phyloP scores from a whole-genome alignment of 352 stramenopile genomes.

The Globisporangium nodosum region DNA sequence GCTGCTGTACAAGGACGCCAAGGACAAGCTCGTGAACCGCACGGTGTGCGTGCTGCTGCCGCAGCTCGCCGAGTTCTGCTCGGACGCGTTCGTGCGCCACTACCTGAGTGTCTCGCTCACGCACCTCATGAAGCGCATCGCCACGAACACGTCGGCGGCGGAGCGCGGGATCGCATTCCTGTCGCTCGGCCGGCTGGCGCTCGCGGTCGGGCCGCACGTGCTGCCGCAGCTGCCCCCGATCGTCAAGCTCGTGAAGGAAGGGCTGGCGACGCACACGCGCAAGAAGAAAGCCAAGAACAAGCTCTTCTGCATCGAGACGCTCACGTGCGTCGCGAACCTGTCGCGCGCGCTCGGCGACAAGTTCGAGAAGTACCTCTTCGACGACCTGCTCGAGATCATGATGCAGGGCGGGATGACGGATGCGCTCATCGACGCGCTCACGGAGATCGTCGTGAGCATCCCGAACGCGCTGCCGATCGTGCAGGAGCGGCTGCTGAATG shows the following conservation, averaged over 20 bases:
- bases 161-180: slow-evolving; percentile 89
- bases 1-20: slow-evolving; percentile 89
- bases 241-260: slow-evolving; percentile 71
- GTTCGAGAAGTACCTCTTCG: slow-evolving; percentile 70
- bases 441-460: slow-evolving; percentile 87
- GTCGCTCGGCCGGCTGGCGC: slow-evolving; percentile 89
- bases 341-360: slow-evolving; percentile 51
- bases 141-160: slow-evolving; percentile 37
- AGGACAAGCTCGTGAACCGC: slow-evolving; percentile 80
- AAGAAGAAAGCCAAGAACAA: slow-evolving; percentile 62
- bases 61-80: slow-evolving; percentile 90
- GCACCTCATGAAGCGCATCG: slow-evolving; percentile 84
- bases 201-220: slow-evolving; percentile 88
- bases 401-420: slow-evolving; percentile 90
- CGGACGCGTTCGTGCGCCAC: slow-evolving; percentile 90
- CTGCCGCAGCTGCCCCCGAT: slow-evolving; percentile 79
- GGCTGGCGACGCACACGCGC: slow-evolving; percentile 42
- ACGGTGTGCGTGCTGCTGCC: slow-evolving; percentile 88
- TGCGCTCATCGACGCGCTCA: slow-evolving; percentile 91
- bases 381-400: slow-evolving; percentile 77
- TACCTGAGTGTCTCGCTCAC: slow-evolving; percentile 85
- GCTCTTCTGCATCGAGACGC: slow-evolving; percentile 77
- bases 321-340: slow-evolving; percentile 74
- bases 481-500: slow-evolving; percentile 93
- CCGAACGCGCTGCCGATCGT: slow-evolving; percentile 88